Conservation (phyloP, 73 alveolate genomes). For the Diophrys sp. region DNA sequence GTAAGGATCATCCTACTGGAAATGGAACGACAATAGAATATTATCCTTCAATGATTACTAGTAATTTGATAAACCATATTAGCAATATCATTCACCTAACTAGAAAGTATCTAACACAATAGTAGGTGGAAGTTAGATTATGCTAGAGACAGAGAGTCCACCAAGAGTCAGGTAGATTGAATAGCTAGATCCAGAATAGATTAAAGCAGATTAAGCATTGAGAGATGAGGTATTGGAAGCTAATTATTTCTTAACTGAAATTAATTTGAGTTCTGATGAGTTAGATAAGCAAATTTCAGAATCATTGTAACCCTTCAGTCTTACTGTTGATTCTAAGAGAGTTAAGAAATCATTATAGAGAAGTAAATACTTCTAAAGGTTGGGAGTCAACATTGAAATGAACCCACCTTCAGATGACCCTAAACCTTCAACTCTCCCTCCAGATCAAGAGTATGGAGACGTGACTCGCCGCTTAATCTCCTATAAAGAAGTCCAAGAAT, state of each 20-base stretch:
- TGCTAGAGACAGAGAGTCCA: not conserved
- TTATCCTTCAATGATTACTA: not conserved
- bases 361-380: not conserved
- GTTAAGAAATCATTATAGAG: not conserved
- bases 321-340: not conserved
- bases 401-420: too few species aligned
- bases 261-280: not conserved
- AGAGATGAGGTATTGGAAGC: not conserved
- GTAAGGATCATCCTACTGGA: not conserved
- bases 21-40: not conserved
- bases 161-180: not conserved
- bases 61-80: not conserved
- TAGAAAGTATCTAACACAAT: not conserved
- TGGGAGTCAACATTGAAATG: too few species aligned
- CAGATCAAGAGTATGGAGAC: not conserved
- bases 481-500: not conserved
- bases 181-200: not conserved
- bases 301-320: not conserved
- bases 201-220: not conserved
- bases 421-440: too few species aligned
- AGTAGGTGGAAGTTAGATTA: not conserved
- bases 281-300: not conserved
- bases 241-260: not conserved
- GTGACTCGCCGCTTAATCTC: not conserved
- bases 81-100: not conserved